Base-by-base conservation (phyloP, 352 stramenopile species). In the Aphanomyces astaci region DNA sequence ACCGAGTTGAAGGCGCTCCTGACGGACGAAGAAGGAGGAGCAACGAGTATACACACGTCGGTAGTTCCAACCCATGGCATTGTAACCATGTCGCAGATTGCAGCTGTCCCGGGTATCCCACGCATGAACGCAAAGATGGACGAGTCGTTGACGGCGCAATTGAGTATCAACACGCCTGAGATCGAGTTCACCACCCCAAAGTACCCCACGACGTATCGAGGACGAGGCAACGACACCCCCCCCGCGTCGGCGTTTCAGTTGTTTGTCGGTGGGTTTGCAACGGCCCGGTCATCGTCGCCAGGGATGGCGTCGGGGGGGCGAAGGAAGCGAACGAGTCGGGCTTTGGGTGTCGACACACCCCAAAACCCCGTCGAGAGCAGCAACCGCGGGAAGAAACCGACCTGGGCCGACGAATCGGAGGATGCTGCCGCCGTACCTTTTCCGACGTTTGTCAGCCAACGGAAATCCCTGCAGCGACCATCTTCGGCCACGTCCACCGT, bases 1-100 rank as follows among this genome's bases (percentile, higher is more conserved):
- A 75, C 78, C n/a, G 53, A 86, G 3, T 49, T 92, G 5, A 89
- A 87, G 63, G 79, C 65, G 0, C 70, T 75, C 48, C 32, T 71
- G 25, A 33, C 4, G 43, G 15, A 30, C 32, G 30, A n/a, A n/a
- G 25, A 32, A 30, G 17, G 30, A 4, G 11, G 13, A 9, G 13
- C 30, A 19, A 1, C 7, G 30, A 39, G 7, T 5, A 43, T 15
- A 15, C 36, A n/a, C n/a, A n/a, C n/a, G n/a, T n/a, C n/a, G n/a
- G n/a, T n/a, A n/a, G n/a, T n/a, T n/a, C n/a, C n/a, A n/a, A n/a
- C n/a, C n/a, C n/a, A n/a, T n/a, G n/a, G n/a, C n/a, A n/a, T n/a
- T n/a, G n/a, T n/a, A n/a, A n/a, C n/a, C n/a, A n/a, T n/a, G n/a
- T n/a, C n/a, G n/a, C n/a, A n/a, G n/a, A n/a, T n/a, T n/a, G n/a